phyloP scores from a whole-genome alignment of 2,329 filamentous ascomycete genomes.

The Sporothrix variecibatus region DNA sequence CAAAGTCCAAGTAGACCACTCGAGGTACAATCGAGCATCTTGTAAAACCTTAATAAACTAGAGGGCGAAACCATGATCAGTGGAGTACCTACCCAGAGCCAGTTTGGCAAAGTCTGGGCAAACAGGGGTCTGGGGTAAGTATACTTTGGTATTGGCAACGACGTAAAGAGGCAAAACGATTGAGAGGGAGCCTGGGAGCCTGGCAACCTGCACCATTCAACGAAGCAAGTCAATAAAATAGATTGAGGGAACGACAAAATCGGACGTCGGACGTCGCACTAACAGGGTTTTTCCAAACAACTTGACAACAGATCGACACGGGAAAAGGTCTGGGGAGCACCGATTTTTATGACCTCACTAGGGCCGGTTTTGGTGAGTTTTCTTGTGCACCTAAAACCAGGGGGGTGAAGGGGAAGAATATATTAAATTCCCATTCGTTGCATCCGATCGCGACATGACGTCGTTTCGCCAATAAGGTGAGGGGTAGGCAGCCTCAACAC shows the following conservation, averaged over 20 bases:
- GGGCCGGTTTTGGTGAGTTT: not conserved
- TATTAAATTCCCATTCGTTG: not conserved
- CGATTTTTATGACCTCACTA: not conserved
- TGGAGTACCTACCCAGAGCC: no score
- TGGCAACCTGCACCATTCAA: not conserved
- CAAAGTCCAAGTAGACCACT: no score
- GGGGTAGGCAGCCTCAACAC: not conserved
- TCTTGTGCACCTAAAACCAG: not conserved
- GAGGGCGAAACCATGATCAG: not conserved
- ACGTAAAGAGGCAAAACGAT: not conserved
- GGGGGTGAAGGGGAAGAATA: not conserved
- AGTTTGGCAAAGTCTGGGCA: not conserved
- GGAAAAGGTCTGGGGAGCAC: not conserved
- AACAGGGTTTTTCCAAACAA: not conserved
- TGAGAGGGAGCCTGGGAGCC: not conserved
- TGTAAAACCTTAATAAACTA: not conserved
- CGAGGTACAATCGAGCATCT: not conserved
- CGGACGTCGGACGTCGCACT: not conserved
- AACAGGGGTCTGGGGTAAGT: not conserved
- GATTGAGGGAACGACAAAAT: not conserved
- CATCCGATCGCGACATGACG: not conserved
- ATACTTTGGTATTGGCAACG: not conserved
- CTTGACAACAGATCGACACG: not conserved
- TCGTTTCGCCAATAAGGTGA: not conserved
- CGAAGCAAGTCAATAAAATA: not conserved